A percentile compares a stretch with the other conserved stretches of the same genome.
These are phyloP conservation scores for Exidia glandulosa DNA, from an alignment of 768 basidiomycete species.

Conservation along the genomic window DNA sequence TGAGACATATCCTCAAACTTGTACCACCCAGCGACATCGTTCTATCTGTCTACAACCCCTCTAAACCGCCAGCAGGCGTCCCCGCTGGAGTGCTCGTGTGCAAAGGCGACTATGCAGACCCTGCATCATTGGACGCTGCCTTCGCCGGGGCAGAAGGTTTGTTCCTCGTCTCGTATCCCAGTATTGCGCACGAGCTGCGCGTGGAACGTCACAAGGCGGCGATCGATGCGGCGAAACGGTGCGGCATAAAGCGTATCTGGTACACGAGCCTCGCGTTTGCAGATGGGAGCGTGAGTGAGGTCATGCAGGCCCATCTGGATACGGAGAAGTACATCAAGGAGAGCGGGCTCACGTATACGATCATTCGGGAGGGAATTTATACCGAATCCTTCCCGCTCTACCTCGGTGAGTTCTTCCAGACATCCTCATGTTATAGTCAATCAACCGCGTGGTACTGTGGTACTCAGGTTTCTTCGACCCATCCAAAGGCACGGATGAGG, in stretches of 20 bases:
- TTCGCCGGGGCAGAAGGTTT: conserved; percentile 23
- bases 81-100: conserved; percentile 17
- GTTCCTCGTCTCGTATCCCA: conserved; percentile 24
- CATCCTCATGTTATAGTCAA: neutral
- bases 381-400: conserved; percentile 22
- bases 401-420: conserved; percentile 6
- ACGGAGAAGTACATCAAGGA: conserved; percentile 22
- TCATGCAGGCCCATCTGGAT: conserved; percentile 22
- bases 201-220: conserved; percentile 20
- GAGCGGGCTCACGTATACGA: conserved; percentile 23
- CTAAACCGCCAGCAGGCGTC: conserved; percentile 14
- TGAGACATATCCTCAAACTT: conserved; percentile 19
- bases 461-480: conserved; percentile 13
- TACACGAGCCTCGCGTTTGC: conserved; percentile 26
- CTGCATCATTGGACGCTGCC: conserved; percentile 20
- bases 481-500: conserved; percentile 12
- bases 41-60: conserved; percentile 22
- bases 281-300: conserved; percentile 16
- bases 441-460: neutral
- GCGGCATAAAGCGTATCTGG: conserved; percentile 22
- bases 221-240: conserved; percentile 24
- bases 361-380: conserved; percentile 26
- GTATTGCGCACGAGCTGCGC: conserved; percentile 20
- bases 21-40: conserved; percentile 20
- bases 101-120: conserved; percentile 20